phyloP scores from a whole-genome alignment of 345 rosid species.

The Salix udensis region DNA sequence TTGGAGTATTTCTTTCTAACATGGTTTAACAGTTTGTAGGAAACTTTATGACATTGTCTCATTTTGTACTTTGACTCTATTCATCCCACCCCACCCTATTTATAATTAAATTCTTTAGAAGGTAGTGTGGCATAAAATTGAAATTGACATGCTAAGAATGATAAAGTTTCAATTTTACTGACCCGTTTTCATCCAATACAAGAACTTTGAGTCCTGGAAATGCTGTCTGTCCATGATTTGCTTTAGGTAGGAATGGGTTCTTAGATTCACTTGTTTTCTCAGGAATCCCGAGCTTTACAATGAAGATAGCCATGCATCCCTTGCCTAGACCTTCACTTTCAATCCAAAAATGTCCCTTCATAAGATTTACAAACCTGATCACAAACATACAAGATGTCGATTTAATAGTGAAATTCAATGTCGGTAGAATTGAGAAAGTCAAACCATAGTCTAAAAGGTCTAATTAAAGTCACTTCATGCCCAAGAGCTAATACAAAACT shows the following conservation, averaged over 20 bases:
- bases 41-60: no score
- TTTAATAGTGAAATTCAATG: not conserved
- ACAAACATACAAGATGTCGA: slow-evolving; percentile 17
- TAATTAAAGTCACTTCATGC: not conserved
- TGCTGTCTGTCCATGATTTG: slow-evolving; percentile 44
- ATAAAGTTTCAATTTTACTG: slow-evolving; percentile 29
- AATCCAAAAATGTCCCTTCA: slow-evolving; percentile 96
- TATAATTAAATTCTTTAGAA: not conserved
- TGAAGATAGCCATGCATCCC: slow-evolving; percentile 81
- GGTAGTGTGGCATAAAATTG: not conserved
- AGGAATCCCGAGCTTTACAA: slow-evolving; percentile 70
- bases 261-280: slow-evolving; percentile 52
- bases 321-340: slow-evolving; percentile 95
- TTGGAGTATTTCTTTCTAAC: no score
- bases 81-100: not conserved
- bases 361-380: slow-evolving; percentile 88
- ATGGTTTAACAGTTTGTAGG: no score
- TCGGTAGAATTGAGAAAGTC: not conserved
- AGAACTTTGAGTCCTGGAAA: slow-evolving; percentile 91
- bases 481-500: not conserved
- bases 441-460: not conserved
- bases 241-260: slow-evolving; percentile 35
- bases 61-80: not conserved
- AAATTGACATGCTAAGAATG: not conserved
- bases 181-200: slow-evolving; percentile 91